Percentiles rank a stretch among this genome's conserved stretches.
Evolutionary conservation across 768 basidiomycete species (phyloP).

Genomic region (Xerocomellus intermedius): DNA sequence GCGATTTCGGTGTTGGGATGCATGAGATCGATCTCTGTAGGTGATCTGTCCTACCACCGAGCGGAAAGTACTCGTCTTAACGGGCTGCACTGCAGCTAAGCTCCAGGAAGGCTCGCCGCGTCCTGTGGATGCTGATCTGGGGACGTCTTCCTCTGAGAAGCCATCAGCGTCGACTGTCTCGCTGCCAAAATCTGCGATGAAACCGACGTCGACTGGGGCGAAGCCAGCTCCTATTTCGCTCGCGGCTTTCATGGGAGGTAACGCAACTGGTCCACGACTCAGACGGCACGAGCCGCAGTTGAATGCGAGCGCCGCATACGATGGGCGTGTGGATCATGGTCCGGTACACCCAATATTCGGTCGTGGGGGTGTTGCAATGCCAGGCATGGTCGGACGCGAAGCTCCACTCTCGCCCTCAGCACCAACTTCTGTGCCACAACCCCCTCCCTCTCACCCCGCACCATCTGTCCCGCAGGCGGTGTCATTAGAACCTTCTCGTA

Average conservation of each 20-base stretch:
- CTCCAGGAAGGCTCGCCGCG: slow-evolving; percentile 17
- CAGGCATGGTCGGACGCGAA: slow-evolving; percentile 51
- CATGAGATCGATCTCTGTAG: slow-evolving; percentile 33
- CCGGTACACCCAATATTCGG: slow-evolving; percentile 77
- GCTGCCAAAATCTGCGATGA: slow-evolving; percentile 15
- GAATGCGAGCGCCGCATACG: slow-evolving; percentile 65
- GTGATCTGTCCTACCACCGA: slow-evolving; percentile 16
- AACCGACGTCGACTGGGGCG: slow-evolving; percentile 5
- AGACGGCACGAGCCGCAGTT: slow-evolving; percentile 71
- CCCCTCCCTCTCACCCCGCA: not conserved
- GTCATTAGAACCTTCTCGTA: slow-evolving; percentile 18
- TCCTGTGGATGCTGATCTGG: slow-evolving; percentile 12
- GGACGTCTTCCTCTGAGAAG: slow-evolving; percentile 5
- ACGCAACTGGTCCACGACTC: slow-evolving; percentile 69
- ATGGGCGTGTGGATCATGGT: slow-evolving; percentile 51
- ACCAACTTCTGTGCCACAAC: slow-evolving; percentile 1
- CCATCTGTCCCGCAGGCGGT: slow-evolving; percentile 3
- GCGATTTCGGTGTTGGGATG: slow-evolving; percentile 40
- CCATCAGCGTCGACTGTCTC: not conserved
- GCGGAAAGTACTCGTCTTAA: not conserved
- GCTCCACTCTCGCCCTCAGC: slow-evolving; percentile 7
- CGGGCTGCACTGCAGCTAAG: slow-evolving; percentile 16
- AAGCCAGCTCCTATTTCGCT: slow-evolving; percentile 61
- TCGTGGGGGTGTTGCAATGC: slow-evolving; percentile 71
- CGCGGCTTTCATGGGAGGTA: slow-evolving; percentile 80